Evolutionary conservation across 345 rosid species (phyloP), one percentile per base, ranked within the genome.

Genomic region (Linum usitatissimum): DNA sequence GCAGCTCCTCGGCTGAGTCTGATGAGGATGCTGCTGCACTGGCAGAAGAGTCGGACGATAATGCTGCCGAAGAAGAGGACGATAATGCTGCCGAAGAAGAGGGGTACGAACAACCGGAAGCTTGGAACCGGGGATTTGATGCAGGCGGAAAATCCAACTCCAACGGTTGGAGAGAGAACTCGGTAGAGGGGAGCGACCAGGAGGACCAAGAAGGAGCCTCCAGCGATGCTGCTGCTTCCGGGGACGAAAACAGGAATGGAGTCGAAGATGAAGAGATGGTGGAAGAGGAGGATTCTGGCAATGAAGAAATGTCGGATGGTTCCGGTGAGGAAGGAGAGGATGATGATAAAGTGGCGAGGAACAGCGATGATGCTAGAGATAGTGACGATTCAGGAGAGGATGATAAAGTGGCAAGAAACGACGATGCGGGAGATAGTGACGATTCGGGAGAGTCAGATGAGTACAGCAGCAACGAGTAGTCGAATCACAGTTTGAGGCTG

Each of bases 391-490:
- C 28, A 18, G 77, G 74, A 61, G 67, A 34, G 38, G 38, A 34
- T 34, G 38, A 7, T 34, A 34, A 34, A 34, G 38, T 34, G 38
- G 38, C 38, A 4, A 34, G 38, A 4, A 34, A 34, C 38, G 38
- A 34, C 38, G 8, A 34, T 34, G 38, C 38, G 4, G 8, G 38
- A 34, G 38, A 34, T 34, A 7, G 5, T 4, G 38, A 34, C 8
- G 94, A 84, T 53, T 77, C 82, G 0, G 80, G 68, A 9, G 81
- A 13, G 31, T 86, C 90, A 0, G 97, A 93, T 63, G 92, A 78
- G 61, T 93, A 84, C 72, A 93, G 96, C 34, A 30, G 40, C 40
- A 28, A 65, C 18, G n/a, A 21, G 45, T 14, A 18, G 28, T 23
- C 28, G 28, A 23, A 23, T 23, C 28, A 23, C 2, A 20, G 34